Evolutionary conservation across 139 green algal genomes (phyloP), one percentile per base, ranked within the genome.

Genomic region (Nannochloris sp.): DNA sequence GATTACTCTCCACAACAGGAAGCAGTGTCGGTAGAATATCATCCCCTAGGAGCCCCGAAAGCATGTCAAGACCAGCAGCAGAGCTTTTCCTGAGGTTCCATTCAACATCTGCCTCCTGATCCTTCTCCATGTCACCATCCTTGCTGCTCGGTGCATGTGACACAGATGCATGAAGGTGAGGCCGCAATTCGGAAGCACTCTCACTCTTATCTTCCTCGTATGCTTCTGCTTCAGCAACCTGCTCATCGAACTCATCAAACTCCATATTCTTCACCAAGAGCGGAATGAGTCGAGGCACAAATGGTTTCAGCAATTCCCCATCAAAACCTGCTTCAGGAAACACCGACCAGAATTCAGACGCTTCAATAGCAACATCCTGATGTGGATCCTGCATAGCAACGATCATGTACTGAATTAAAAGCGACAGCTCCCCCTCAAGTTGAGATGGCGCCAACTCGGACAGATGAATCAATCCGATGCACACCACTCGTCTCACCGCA

Each of bases 241-340:
- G 88, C 51, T 96, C 89, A 48, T 94, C 87, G 53, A 89, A 87
- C 50, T 93, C 90, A 18, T 91, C 86, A 74, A 93, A 90, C 49
- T 87, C 85, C 92, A 98, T 97, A 83, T 97, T 96, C 16, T 86
- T 91, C 24, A 98, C 76, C 21, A 98, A 81, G 57, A 97, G 74
- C 1, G 89, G 85, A 10, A 98, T 78, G 18, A 98, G 78, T 21
- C 78, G 72, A 7, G 78, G 71, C 58, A 97, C 74, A 49, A 83
- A 85, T 24, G 87, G 87, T 16, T 75, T 71, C 43, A 98, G 76
- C 62, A 84, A 51, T 15, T 70, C 71, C 0, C 76, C 73, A 51
- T 84, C 83, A 40, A 89, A 24, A 29, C 81, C 62, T 9, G 71
- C 67, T 25, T 95, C 89, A 64, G 79, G 84, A 60, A 88, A 91